Percentiles rank a stretch among this genome's conserved stretches.
Evolutionary conservation across 2,329 filamentous ascomycete genomes (phyloP).

Genomic region (Grosmannia huntii): DNA sequence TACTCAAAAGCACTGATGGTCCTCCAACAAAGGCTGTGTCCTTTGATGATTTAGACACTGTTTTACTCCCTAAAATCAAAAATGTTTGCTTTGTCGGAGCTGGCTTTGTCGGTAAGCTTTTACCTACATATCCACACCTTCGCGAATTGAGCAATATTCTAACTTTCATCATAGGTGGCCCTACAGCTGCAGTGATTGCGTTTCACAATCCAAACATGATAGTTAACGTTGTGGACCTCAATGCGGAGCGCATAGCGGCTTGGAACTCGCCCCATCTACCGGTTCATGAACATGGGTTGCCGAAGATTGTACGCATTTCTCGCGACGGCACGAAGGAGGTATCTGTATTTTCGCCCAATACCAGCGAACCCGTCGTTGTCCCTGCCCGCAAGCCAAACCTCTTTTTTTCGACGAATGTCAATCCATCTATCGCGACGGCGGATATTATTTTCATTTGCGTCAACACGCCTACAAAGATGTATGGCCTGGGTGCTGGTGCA

Average conservation of each 20-base stretch:
- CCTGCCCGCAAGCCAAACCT: slow-evolving; percentile 1
- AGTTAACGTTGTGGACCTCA: slow-evolving; percentile 5
- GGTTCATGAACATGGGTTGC: neutral
- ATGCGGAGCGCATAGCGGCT: neutral
- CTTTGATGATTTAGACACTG: neutral
- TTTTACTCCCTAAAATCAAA: neutral
- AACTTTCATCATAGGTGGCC: neutral
- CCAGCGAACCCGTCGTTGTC: neutral
- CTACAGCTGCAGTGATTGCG: slow-evolving; percentile 1
- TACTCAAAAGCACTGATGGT: neutral
- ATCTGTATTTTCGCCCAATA: neutral
- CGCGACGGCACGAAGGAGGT: slow-evolving; percentile 1
- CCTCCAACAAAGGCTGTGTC: neutral
- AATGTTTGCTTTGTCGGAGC: slow-evolving; percentile 5
- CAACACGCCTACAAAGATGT: slow-evolving; percentile 5
- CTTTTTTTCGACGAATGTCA: slow-evolving; percentile 1
- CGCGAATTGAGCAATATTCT: neutral
- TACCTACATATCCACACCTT: neutral
- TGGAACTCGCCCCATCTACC: slow-evolving; percentile 4
- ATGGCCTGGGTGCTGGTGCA: slow-evolving; percentile 1
- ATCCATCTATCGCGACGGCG: neutral
- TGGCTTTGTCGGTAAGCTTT: slow-evolving; percentile 2
- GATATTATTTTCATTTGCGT: slow-evolving; percentile 6
- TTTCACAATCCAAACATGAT: slow-evolving; percentile 1
- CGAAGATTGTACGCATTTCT: slow-evolving; percentile 2